phyloP scores from a whole-genome alignment of 2,329 filamentous ascomycete species.

The Trichothecium roseum region DNA sequence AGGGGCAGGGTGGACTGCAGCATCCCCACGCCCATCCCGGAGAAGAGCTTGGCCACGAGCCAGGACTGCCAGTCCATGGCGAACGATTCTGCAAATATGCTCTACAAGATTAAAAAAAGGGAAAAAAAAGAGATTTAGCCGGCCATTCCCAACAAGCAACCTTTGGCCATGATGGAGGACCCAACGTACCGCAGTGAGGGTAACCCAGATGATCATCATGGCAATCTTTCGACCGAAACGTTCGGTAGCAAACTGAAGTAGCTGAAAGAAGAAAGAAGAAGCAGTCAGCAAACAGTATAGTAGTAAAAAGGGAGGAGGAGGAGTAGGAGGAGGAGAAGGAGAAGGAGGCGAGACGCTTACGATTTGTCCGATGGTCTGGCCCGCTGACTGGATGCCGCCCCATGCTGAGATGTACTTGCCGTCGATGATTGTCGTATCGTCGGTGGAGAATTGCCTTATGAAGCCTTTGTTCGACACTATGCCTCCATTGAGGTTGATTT shows the following conservation, averaged over 20 bases:
- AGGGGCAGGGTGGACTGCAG: constrained; percentile 27
- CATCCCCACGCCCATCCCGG: constrained; percentile 27
- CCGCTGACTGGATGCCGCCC: constrained; percentile 26
- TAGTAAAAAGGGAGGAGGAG: too few species aligned
- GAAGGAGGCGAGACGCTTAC: constrained; percentile 14
- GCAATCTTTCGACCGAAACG: constrained; percentile 23
- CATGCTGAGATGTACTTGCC: constrained; percentile 25
- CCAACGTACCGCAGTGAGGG: constrained; percentile 15
- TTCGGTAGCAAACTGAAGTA: constrained; percentile 24
- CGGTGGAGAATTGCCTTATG: constrained; percentile 21
- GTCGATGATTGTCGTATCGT: constrained; percentile 19
- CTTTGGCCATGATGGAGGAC: not conserved
- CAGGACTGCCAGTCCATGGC: constrained; percentile 25
- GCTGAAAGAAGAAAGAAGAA: constrained; percentile 8
- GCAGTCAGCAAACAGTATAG: too few species aligned
- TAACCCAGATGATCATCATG: constrained; percentile 22
- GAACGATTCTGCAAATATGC: constrained; percentile 21
- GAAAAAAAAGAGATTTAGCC: too few species aligned
- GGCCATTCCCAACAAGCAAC: too few species aligned
- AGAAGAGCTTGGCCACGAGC: constrained; percentile 20
- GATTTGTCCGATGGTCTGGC: constrained; percentile 26
- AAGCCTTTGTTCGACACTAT: constrained; percentile 30
- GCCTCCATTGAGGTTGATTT: constrained; percentile 22
- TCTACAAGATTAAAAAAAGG: too few species aligned
- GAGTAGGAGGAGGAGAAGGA: too few species aligned